A percentile compares a stretch with the other conserved stretches of the same genome.
phyloP scores from a whole-genome alignment of 1,139 yeast species.

The Hyphopichia burtonii region DNA sequence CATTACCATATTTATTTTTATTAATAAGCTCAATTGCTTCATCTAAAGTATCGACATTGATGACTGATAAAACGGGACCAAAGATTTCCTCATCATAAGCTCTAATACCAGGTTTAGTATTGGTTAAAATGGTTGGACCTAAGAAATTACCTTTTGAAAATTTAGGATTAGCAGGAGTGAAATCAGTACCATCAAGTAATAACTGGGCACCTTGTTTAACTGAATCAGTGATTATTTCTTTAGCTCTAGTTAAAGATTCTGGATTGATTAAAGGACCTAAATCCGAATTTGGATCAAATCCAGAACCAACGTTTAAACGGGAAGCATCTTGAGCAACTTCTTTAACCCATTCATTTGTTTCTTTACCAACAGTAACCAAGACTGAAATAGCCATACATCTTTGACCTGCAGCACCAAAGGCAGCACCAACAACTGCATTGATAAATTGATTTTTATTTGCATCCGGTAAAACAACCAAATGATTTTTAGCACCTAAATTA shows the following conservation, averaged over 20 bases:
- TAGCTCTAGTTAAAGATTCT: constrained; percentile 52
- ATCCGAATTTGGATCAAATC: constrained; percentile 61
- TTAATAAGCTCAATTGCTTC: constrained; percentile 71
- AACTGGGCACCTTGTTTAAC: constrained; percentile 58
- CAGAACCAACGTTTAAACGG: constrained; percentile 61
- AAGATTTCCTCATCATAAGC: constrained; percentile 76
- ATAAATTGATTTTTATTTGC: constrained; percentile 67
- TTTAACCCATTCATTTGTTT: constrained; percentile 61
- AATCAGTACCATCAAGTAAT: constrained; percentile 64
- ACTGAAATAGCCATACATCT: constrained; percentile 83
- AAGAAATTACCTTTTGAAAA: constrained; percentile 70
- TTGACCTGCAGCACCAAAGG: constrained; percentile 85
- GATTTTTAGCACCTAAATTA: constrained; percentile 77
- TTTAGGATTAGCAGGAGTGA: constrained; percentile 39
- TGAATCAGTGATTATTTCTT: constrained; percentile 56
- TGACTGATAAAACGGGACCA: constrained; percentile 71
- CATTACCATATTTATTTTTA: constrained; percentile 70
- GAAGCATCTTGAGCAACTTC: constrained; percentile 63
- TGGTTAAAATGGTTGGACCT: constrained; percentile 68
- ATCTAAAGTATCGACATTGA: constrained; percentile 65
- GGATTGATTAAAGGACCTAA: constrained; percentile 75
- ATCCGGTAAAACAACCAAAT: constrained; percentile 70
- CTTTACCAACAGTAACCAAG: constrained; percentile 66
- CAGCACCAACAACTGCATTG: constrained; percentile 72
- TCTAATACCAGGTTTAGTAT: constrained; percentile 66